A percentile compares a stretch with the other conserved stretches of the same genome.
phyloP scores from a whole-genome alignment of 768 basidiomycete genomes.

The Boletus sensibilis region DNA sequence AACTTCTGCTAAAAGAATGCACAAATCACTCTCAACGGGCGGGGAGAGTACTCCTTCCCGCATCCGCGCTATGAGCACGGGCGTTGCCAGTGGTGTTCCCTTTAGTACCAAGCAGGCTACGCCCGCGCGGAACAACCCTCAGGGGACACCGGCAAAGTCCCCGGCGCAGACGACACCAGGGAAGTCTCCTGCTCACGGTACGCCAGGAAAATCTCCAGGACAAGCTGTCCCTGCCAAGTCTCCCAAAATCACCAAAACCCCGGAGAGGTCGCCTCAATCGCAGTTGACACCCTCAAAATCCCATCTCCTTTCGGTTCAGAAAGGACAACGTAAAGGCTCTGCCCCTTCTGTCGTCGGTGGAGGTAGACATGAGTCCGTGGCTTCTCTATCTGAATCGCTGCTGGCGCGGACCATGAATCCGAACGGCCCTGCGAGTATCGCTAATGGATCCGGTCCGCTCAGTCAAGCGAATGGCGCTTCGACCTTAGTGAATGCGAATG shows the following conservation, averaged over 20 bases:
- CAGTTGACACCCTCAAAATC: constrained; percentile 23
- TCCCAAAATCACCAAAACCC: constrained; percentile 20
- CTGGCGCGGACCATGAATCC: constrained; percentile 7
- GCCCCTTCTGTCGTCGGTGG: constrained; percentile 17
- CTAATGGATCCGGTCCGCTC: constrained; percentile 17
- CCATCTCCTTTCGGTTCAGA: constrained; percentile 16
- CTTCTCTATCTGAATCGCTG: constrained; percentile 20
- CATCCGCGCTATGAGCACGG: constrained; percentile 18
- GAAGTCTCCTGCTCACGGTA: constrained; percentile 15
- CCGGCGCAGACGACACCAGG: constrained; percentile 19
- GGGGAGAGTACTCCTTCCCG: constrained; percentile 14
- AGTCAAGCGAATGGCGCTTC: constrained; percentile 26
- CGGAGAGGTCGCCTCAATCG: constrained; percentile 18
- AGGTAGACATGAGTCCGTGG: constrained; percentile 15
- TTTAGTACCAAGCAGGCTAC: constrained; percentile 15
- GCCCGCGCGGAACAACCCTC: constrained; percentile 11
- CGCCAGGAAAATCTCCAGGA: constrained; percentile 23
- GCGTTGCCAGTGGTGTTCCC: constrained; percentile 1
- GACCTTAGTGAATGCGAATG: constrained; percentile 21
- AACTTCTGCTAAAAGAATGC: constrained; percentile 35
- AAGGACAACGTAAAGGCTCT: constrained; percentile 21
- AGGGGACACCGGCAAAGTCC: constrained; percentile 17
- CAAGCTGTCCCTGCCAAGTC: constrained; percentile 26
- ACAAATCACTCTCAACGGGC: constrained; percentile 28
- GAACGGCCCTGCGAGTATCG: constrained; percentile 20